A percentile compares a stretch with the other conserved stretches of the same genome.
phyloP scores from a whole-genome alignment of 805 yeast species.

The Kodamaea sagamina region DNA sequence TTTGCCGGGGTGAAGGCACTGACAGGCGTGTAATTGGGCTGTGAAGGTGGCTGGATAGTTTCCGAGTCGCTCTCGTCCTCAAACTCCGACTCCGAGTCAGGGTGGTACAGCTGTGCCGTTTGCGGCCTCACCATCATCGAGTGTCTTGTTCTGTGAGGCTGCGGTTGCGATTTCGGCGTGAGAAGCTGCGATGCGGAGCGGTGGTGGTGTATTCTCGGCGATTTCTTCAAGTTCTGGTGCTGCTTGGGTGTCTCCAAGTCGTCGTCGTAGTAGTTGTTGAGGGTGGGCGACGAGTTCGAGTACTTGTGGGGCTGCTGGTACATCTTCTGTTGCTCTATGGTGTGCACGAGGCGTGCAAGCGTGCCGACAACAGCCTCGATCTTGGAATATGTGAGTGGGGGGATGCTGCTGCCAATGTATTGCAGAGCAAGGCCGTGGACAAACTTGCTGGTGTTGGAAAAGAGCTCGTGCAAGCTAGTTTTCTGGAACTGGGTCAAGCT shows the following conservation, averaged over 20 bases:
- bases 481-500: constrained; percentile 17
- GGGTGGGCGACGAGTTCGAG: constrained; percentile 1
- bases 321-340: constrained; percentile 4
- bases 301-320: constrained; percentile 1
- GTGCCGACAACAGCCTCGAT: constrained; percentile 10
- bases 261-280: not conserved
- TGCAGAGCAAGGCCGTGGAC: constrained; percentile 16
- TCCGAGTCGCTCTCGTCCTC: constrained; percentile 15
- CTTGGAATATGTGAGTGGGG: constrained; percentile 9
- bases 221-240: not conserved
- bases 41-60: not conserved
- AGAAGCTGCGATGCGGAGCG: constrained; percentile 2
- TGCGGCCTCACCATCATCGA: constrained; percentile 11
- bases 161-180: constrained; percentile 1
- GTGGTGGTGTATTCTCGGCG: not conserved
- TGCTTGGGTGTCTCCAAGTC: constrained; percentile 2
- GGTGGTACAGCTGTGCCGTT: constrained; percentile 1
- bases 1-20: constrained; percentile 11
- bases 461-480: constrained; percentile 13
- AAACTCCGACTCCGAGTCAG: constrained; percentile 16
- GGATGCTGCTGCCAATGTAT: constrained; percentile 13
- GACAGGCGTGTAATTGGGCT: constrained; percentile 9
- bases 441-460: constrained; percentile 13
- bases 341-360: constrained; percentile 8
- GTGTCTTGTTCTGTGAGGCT: constrained; percentile 2